Evolutionary conservation across 1,139 yeast genomes (phyloP), one percentile per base, ranked within the genome.

Genomic region (Suhomyces choctaworum): DNA sequence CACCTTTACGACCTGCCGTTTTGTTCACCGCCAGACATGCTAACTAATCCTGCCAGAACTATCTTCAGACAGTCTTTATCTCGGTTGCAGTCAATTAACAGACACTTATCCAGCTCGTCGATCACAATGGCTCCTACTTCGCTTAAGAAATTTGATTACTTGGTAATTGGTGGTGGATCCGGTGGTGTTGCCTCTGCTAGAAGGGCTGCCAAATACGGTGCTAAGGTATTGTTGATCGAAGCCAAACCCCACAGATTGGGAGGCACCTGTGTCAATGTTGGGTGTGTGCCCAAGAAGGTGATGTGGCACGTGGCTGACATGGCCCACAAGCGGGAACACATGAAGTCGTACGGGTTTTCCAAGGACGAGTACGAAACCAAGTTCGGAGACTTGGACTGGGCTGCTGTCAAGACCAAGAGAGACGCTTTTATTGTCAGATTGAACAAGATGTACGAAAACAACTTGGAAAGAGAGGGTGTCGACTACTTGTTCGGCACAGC

Each of bases 141-240:
- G 9, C 9, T 51, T 13, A 73, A 73, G 33, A 92, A 87, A 56
- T 92, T 81, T 70, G 89, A 90, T 53, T 92, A 87, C 58, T 71
- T 92, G 38, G 98, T 92, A 42, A 92, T 92, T 51, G 99, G 99
- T 31, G 99, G 98, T 43, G 99, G 99, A n/a, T 88, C 97, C 25
- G 99, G 97, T 34, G 99, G 99, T 48, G 97, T 92, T 31, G 97
- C 98, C 13, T 83, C 95, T 16, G 95, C 97, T 14, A 81, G 99
- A 60, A 80, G 97, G 52, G 98, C 98, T 9, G 96, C 97, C 32
- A 78, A 82, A 31, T 80, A 89, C 51, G 98, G 98, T 17, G 95
- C 94, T 21, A 87, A 88, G 50, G 84, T 94, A 2, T 70, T 90
- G 44, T 58, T 92, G 25, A 73, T 92, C 40, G 98, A 92, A 62